These are phyloP conservation scores for Cryptosporidium bovis DNA, from an alignment of 169 alveolate genomes.

Conservation along the genomic window DNA sequence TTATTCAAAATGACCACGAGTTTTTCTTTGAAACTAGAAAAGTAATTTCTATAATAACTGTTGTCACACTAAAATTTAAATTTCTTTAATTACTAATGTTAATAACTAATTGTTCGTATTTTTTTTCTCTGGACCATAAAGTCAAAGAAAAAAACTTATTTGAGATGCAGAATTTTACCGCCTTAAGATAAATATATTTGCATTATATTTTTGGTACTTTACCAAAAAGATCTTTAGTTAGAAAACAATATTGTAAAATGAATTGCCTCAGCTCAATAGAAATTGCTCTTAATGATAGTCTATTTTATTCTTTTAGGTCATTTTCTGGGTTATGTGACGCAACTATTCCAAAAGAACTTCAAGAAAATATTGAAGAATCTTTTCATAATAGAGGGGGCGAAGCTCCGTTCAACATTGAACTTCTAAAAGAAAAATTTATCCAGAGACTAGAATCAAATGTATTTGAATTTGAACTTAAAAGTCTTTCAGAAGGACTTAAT, in stretches of 20 bases:
- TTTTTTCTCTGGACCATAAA: too few relatives aligned
- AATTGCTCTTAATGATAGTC: slow-evolving; percentile 49
- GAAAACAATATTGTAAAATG: slow-evolving; percentile 3
- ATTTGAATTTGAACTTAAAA: not conserved
- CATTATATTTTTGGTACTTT: too few relatives aligned
- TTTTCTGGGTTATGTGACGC: slow-evolving; percentile 30
- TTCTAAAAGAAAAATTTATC: not conserved
- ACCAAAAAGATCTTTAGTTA: too few relatives aligned
- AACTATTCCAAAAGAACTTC: slow-evolving; percentile 9
- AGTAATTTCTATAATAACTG: too few relatives aligned
- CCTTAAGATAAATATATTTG: too few relatives aligned
- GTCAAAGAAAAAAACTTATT: too few relatives aligned
- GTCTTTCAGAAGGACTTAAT: not conserved
- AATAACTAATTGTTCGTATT: too few relatives aligned
- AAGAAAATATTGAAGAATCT: slow-evolving; percentile 7
- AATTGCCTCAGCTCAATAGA: slow-evolving; percentile 9
- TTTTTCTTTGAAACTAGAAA: too few relatives aligned
- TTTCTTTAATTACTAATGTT: too few relatives aligned
- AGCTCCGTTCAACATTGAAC: not conserved
- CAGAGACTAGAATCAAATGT: not conserved
- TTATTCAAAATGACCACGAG: too few relatives aligned
- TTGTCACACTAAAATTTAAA: too few relatives aligned
- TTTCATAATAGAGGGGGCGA: not conserved
- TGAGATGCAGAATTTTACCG: too few relatives aligned
- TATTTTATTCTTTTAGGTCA: slow-evolving; percentile 36